A percentile compares a stretch with the other conserved stretches of the same genome.
These are phyloP conservation scores for Patellaria atrata DNA, from an alignment of 495 filamentous ascomycete species.

Conservation along the genomic window DNA sequence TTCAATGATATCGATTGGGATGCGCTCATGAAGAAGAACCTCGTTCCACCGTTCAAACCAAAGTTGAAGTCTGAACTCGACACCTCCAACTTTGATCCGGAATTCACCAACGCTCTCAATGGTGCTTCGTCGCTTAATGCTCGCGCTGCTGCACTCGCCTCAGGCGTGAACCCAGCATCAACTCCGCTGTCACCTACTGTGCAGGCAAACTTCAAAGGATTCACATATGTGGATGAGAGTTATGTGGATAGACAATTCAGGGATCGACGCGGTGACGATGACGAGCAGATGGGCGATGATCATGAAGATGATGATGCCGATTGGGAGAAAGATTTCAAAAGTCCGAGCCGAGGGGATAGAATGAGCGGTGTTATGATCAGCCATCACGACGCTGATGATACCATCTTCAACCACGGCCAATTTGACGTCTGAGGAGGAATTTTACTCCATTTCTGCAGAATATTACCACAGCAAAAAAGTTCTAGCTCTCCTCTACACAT, in stretches of 20 bases:
- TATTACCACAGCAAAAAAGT: too few relatives aligned
- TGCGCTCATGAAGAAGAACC: constrained; percentile 68
- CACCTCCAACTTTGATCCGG: constrained; percentile 95
- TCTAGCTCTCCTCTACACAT: too few relatives aligned
- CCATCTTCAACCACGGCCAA: constrained; percentile 25
- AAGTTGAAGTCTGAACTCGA: constrained; percentile 90
- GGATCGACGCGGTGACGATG: constrained; percentile 35
- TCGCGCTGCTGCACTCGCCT: constrained; percentile 60
- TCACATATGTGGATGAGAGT: constrained; percentile 96
- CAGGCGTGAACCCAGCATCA: constrained; percentile 63
- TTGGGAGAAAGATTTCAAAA: constrained; percentile 12
- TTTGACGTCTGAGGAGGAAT: constrained; percentile 23
- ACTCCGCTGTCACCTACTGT: constrained; percentile 87
- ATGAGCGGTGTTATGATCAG: constrained; percentile 27
- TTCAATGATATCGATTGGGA: constrained; percentile 91
- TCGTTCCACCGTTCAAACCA: constrained; percentile 96
- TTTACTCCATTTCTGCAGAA: not conserved
- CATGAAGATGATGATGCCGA: constrained; percentile 20
- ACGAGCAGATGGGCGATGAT: constrained; percentile 59
- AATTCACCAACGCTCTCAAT: constrained; percentile 90
- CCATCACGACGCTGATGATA: constrained; percentile 20
- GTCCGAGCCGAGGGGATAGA: constrained; percentile 20
- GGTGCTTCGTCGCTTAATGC: constrained; percentile 64
- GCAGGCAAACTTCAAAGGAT: constrained; percentile 96
- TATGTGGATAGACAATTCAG: constrained; percentile 82